Conservation (phyloP, 805 yeast species). For the Hermanozyma aechmeae region DNA sequence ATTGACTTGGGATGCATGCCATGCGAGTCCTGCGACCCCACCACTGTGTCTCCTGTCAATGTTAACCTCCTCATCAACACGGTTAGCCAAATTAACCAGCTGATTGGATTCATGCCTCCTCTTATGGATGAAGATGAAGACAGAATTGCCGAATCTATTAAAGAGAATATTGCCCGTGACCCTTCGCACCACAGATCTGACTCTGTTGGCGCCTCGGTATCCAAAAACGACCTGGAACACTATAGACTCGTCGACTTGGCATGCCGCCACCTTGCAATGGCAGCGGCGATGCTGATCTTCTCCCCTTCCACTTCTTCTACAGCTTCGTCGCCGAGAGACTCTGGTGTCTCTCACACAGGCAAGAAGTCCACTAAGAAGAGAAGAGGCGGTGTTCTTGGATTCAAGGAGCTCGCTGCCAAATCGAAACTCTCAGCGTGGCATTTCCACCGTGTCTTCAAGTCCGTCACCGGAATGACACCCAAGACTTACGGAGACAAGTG, state of each 20-base stretch:
- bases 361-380: slow-evolving; percentile 42
- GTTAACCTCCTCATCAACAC: slow-evolving; percentile 37
- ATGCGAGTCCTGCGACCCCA: slow-evolving; percentile 51
- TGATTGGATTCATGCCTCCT: slow-evolving; percentile 51
- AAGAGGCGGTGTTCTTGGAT: slow-evolving; percentile 74
- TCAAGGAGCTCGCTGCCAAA: slow-evolving; percentile 80
- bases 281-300: slow-evolving; percentile 48
- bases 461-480: slow-evolving; percentile 80
- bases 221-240: slow-evolving; percentile 62
- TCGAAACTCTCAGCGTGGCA: slow-evolving; percentile 86
- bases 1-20: slow-evolving; percentile 34
- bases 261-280: slow-evolving; percentile 74
- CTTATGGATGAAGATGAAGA: slow-evolving; percentile 37
- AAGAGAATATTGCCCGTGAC: slow-evolving; percentile 20
- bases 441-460: slow-evolving; percentile 82
- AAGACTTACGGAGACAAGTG: slow-evolving; percentile 84
- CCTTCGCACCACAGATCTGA: too few species aligned
- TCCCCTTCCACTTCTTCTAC: slow-evolving; percentile 8
- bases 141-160: slow-evolving; percentile 24
- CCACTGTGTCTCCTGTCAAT: slow-evolving; percentile 34
- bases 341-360: slow-evolving; percentile 1
- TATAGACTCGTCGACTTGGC: slow-evolving; percentile 64
- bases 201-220: slow-evolving; percentile 24
- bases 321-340: slow-evolving; percentile 1
- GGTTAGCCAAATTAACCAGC: slow-evolving; percentile 44